phyloP scores from a whole-genome alignment of 345 rosid species.

The Euphorbia pulcherrima region DNA sequence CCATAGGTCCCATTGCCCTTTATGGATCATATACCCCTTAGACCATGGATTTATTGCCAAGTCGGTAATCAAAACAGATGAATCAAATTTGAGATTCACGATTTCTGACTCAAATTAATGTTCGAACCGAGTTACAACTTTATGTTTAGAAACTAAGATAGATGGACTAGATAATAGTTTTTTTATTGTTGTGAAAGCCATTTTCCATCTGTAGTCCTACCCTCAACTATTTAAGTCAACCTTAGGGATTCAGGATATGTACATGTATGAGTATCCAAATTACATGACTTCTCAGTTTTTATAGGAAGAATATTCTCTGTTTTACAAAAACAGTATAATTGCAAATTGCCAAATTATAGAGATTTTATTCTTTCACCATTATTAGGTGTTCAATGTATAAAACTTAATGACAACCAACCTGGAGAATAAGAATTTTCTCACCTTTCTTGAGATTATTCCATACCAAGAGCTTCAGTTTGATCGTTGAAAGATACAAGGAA shows the following conservation, averaged over 20 bases:
- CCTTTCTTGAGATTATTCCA: background rate
- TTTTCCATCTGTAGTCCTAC: too few relatives aligned
- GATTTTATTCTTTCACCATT: conserved; percentile 8
- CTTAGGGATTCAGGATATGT: background rate
- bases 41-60: conserved; percentile 13
- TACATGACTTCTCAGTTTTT: background rate
- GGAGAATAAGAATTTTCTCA: conserved; percentile 2
- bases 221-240: too few relatives aligned
- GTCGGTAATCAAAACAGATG: conserved; percentile 22
- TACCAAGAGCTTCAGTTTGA: background rate
- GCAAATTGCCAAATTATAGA: background rate
- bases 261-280: background rate
- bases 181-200: too few relatives aligned
- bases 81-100: background rate
- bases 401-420: conserved; percentile 8
- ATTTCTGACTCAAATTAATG: background rate
- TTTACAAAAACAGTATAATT: background rate
- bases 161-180: too few relatives aligned
- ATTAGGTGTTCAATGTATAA: conserved; percentile 11
- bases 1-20: conserved; percentile 10
- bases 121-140: background rate
- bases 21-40: conserved; percentile 27
- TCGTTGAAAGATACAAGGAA: background rate
- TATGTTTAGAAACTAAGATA: too few relatives aligned
- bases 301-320: background rate